Evolutionary conservation across 208 protist species (phyloP).

Genomic region (Leptomonas pyrrhocoris): DNA sequence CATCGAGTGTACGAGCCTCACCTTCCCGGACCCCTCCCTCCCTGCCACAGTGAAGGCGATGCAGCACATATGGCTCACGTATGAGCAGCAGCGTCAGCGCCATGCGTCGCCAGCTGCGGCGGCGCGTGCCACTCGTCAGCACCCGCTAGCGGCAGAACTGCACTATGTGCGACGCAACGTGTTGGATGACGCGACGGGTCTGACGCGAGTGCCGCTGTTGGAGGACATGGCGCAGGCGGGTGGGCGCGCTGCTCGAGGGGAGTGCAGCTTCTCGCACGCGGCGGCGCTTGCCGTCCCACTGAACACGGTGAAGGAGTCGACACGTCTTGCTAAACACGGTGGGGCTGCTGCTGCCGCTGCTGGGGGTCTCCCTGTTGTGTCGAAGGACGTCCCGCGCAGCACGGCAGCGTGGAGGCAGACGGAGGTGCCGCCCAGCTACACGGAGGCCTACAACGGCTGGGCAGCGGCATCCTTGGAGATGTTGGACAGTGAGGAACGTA

Average conservation of each 20-base stretch:
- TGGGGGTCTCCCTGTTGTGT: too few species aligned
- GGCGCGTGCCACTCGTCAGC: conserved; percentile 23
- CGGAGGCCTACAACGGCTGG: neutral
- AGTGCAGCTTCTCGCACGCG: conserved; percentile 33
- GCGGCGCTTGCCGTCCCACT: conserved; percentile 2
- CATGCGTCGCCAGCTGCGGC: conserved; percentile 21
- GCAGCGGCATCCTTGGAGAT: neutral
- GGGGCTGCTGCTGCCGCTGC: neutral
- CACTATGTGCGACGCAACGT: conserved; percentile 14
- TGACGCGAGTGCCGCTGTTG: conserved; percentile 26
- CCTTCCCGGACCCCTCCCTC: conserved; percentile 57
- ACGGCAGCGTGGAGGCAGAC: conserved; percentile 1
- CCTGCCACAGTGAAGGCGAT: conserved; percentile 43
- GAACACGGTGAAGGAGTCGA: neutral
- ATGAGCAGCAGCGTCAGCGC: conserved; percentile 35
- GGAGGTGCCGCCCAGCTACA: conserved; percentile 16
- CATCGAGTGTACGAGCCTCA: conserved; percentile 57
- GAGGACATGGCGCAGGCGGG: conserved; percentile 5
- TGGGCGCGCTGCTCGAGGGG: conserved; percentile 11
- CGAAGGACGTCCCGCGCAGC: neutral
- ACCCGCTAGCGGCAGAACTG: conserved; percentile 21
- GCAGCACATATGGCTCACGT: conserved; percentile 51
- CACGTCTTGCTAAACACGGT: neutral
- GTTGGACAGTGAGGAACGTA: neutral
- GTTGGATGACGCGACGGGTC: conserved; percentile 7